Evolutionary conservation across 225 moss, liverwort and hornwort genomes (phyloP).

Genomic region (Marchantia polymorpha): DNA sequence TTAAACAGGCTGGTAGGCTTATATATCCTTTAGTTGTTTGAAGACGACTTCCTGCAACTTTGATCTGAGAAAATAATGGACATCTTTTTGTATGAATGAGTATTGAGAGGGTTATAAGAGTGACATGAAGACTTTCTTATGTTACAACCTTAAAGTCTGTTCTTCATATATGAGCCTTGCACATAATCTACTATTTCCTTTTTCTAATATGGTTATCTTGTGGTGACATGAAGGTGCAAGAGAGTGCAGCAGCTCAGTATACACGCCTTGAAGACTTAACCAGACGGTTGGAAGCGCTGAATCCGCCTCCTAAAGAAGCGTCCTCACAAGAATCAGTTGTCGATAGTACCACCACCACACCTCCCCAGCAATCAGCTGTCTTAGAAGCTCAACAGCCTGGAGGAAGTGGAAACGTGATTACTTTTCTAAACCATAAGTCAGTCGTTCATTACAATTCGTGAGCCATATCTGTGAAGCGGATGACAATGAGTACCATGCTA

Average conservation of each 20-base stretch:
- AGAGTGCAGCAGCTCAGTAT: constrained; percentile 96
- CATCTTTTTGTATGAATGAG: too few relatives aligned
- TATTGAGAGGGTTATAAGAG: too few relatives aligned
- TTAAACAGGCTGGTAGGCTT: constrained; percentile 83
- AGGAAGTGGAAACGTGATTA: constrained; percentile 23
- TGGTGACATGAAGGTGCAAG: constrained; percentile 67
- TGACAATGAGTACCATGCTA: not conserved
- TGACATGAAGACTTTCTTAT: too few relatives aligned
- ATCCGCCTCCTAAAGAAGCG: constrained; percentile 69
- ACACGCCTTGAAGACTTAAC: constrained; percentile 85
- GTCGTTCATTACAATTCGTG: not conserved
- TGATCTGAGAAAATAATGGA: too few relatives aligned
- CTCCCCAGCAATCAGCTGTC: constrained; percentile 40
- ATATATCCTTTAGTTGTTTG: too few relatives aligned
- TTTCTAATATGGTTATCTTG: not conserved
- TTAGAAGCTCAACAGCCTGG: constrained; percentile 42
- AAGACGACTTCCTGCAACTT: too few relatives aligned
- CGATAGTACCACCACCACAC: constrained; percentile 35
- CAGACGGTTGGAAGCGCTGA: constrained; percentile 82
- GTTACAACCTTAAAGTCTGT: not conserved
- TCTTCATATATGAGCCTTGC: not conserved
- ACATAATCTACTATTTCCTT: too few relatives aligned
- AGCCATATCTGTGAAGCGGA: not conserved
- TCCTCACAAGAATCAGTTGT: constrained; percentile 50
- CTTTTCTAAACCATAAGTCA: not conserved